phyloP scores from a whole-genome alignment of 2,329 filamentous ascomycete genomes.

The Colletotrichum sp. region DNA sequence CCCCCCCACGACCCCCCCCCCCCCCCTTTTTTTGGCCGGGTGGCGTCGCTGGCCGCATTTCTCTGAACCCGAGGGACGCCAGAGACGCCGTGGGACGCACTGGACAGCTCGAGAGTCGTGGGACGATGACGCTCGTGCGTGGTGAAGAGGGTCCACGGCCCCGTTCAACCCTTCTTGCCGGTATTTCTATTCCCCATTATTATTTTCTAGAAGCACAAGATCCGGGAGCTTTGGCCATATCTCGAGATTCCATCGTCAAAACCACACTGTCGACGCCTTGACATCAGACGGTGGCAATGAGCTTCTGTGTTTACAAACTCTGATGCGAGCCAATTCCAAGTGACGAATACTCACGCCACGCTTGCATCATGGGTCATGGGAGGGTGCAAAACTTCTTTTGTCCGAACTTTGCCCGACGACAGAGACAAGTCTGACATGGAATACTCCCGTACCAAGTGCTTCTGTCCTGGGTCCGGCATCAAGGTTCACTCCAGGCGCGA shows the following conservation, averaged over 20 bases:
- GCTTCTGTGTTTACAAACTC: background rate
- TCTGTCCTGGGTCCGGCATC: constrained; percentile 15
- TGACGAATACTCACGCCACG: constrained; percentile 21
- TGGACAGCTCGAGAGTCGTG: constrained; percentile 14
- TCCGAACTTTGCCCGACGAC: constrained; percentile 17
- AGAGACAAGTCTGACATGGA: background rate
- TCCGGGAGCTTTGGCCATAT: constrained; percentile 23
- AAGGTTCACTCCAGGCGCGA: constrained; percentile 14
- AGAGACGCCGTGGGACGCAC: constrained; percentile 4
- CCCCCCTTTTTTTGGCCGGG: background rate
- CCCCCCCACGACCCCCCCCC: background rate
- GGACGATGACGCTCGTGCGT: constrained; percentile 21
- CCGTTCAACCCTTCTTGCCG: constrained; percentile 24
- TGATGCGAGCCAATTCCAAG: background rate
- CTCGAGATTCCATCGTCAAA: background rate
- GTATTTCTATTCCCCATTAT: constrained; percentile 23
- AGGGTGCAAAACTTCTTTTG: constrained; percentile 11
- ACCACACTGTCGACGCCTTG: background rate
- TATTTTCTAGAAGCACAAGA: constrained; percentile 23
- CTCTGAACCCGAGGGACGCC: constrained; percentile 15
- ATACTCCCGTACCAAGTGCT: background rate
- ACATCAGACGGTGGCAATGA: constrained; percentile 14
- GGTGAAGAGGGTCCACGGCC: constrained; percentile 21
- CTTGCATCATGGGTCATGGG: constrained; percentile 17
- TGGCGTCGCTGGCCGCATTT: constrained; percentile 12